Percentiles rank a stretch among this genome's conserved stretches.
These are phyloP conservation scores for Dothistroma septosporum DNA, from an alignment of 2,329 filamentous ascomycete genomes.

Conservation along the genomic window DNA sequence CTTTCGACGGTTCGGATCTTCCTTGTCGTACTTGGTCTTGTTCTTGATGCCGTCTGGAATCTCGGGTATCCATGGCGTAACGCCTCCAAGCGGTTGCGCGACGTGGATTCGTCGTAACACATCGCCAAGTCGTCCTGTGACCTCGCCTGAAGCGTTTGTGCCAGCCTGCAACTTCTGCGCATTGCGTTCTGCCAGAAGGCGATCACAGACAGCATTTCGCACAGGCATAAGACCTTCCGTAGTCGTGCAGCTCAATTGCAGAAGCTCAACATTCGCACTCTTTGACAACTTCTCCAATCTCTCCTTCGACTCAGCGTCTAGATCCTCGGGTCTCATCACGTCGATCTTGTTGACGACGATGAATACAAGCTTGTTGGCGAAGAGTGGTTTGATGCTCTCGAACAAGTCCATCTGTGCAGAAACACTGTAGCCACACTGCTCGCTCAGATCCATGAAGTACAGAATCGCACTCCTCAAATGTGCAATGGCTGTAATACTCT, in stretches of 20 bases:
- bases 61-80: constrained; percentile 67
- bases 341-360: constrained; percentile 99
- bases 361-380: constrained; percentile 95
- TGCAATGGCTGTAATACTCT: constrained; percentile 95
- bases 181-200: constrained; percentile 86
- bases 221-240: constrained; percentile 90
- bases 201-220: constrained; percentile 91
- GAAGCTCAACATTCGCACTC: constrained; percentile 82
- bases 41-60: constrained; percentile 81
- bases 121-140: constrained; percentile 77
- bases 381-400: constrained; percentile 93
- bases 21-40: constrained; percentile 83
- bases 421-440: constrained; percentile 94
- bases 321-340: constrained; percentile 78
- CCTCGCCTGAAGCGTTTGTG: constrained; percentile 71
- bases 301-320: constrained; percentile 72
- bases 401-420: constrained; percentile 91
- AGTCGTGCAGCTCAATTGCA: constrained; percentile 92
- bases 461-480: constrained; percentile 92
- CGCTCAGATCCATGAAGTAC: constrained; percentile 97
- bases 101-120: constrained; percentile 95
- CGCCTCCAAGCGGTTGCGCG: constrained; percentile 81
- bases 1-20: constrained; percentile 75
- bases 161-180: constrained; percentile 91
- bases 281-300: constrained; percentile 77